Evolutionary conservation across 345 rosid genomes (phyloP).

Genomic region (Eutrema yunnanense): DNA sequence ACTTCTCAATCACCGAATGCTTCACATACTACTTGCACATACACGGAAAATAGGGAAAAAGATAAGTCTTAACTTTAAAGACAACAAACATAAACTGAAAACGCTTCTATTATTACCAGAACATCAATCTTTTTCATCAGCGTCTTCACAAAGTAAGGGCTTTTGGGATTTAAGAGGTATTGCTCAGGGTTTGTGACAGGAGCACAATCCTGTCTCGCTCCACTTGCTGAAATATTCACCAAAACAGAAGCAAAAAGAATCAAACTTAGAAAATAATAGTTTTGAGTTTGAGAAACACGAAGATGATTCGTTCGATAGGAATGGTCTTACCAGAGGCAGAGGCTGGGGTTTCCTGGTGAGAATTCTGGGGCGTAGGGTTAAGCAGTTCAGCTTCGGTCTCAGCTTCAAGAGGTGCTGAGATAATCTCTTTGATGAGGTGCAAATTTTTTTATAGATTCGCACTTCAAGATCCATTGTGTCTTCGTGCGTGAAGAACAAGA

Average conservation of each 20-base stretch:
- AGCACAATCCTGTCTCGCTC: not conserved
- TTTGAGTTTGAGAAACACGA: not conserved
- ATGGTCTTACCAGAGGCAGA: not conserved
- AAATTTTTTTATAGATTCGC: not conserved
- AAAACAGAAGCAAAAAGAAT: not conserved
- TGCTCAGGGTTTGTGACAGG: conserved; percentile 2
- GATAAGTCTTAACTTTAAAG: not conserved
- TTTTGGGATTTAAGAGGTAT: conserved; percentile 15
- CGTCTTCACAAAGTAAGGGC: conserved; percentile 9
- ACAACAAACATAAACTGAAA: not conserved
- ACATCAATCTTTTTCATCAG: not conserved
- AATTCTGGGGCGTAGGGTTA: not conserved
- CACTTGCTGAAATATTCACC: not conserved
- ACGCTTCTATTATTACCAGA: conserved; percentile 5
- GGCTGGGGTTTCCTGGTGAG: not conserved
- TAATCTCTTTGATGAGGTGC: not conserved
- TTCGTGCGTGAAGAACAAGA: conserved; percentile 6
- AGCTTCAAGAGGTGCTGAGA: not conserved
- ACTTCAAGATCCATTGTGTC: not conserved
- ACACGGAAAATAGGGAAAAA: not conserved
- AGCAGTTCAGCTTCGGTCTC: not conserved
- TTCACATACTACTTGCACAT: conserved; percentile 10
- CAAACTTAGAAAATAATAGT: not conserved
- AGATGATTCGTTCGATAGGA: not conserved
- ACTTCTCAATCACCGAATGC: not conserved